These are phyloP conservation scores for Phyllosticta citrichinensis DNA, from an alignment of 2,329 filamentous ascomycete genomes.

Conservation along the genomic window DNA sequence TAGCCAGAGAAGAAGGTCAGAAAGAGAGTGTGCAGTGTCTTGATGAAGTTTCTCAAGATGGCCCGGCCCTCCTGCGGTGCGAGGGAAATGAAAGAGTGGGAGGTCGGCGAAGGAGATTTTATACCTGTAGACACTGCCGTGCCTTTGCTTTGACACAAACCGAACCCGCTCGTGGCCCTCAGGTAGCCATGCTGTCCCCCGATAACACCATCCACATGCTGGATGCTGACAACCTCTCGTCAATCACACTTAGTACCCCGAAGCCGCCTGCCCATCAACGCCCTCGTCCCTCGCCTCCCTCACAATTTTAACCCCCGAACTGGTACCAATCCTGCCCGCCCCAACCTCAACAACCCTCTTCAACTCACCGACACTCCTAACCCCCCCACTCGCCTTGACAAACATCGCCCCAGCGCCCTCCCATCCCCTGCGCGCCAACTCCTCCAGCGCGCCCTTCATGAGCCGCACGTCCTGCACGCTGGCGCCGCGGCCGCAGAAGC, in stretches of 20 bases:
- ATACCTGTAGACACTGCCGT: no score
- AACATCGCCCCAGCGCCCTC: constrained; percentile 28
- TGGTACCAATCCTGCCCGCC: constrained; percentile 47
- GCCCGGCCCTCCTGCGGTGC: no score
- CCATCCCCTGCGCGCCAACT: neutral
- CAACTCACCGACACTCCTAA: constrained; percentile 38
- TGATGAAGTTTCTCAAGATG: no score
- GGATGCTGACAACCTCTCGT: no score
- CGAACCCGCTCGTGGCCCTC: no score
- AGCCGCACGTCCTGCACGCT: constrained; percentile 42
- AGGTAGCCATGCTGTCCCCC: no score
- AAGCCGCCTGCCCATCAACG: neutral
- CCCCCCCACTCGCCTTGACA: constrained; percentile 51
- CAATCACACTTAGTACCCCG: neutral
- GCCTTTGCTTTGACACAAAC: no score
- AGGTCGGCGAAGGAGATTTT: no score
- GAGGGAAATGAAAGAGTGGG: no score
- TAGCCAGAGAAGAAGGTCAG: no score
- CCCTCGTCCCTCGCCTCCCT: constrained; percentile 30
- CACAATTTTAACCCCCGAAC: constrained; percentile 46
- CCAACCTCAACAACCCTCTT: constrained; percentile 46
- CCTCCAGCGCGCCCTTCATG: constrained; percentile 34
- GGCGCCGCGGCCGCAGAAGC: constrained; percentile 47
- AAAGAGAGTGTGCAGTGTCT: no score
- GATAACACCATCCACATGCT: no score